Base-by-base conservation (phyloP, 805 yeast genomes). In the Cyberlindnera mycetangii region DNA sequence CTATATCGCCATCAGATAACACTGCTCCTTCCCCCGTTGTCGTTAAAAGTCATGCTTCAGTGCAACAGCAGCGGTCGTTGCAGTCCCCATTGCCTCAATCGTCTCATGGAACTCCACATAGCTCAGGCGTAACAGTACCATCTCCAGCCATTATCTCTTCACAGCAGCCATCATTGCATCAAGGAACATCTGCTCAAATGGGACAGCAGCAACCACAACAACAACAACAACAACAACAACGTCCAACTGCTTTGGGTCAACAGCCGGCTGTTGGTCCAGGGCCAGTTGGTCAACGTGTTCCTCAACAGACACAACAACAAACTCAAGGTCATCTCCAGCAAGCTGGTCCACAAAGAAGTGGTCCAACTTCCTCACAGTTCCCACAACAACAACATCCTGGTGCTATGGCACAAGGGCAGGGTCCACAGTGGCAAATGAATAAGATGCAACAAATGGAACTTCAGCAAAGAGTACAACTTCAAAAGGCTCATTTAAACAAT, bases 1-100 rank as follows among this genome's bases (percentile, higher is more conserved):
- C 45, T 5, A 41, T 41, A 3, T 45, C 49, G 1, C 42, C 49
- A 3, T 31, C 17, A 4, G 48, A 40, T 8, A 40, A 45, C 24
- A 7, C 27, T 14, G 39, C 42, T 1, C 35, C 28, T 17, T 40
- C 48, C 4, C 44, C 49, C 4, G 42, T 40, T 2, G 20, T 36
- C 6, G 36, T 18, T n/a, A 35, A 15, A 20, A 15, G 20, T 16
- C 30, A 35, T n/a, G 19, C 27, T 16, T 3, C 37, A 20, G 22
- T 17, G 12, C 28, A 7, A 18, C 48, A 46, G 15, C 46, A 40
- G 9, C 50, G 41, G 31, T 9, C 53, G 5, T 32, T 55, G 7
- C 59, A 55, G 27, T 55, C 59, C 5, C 59, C 59, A n/a, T 22
- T 52, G 11, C 52, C 53, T 7, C 56, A 56, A 20, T 47, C 55